These are phyloP conservation scores for Chrysanthemum seticuspe DNA, from an alignment of 129 eudicot genomes.

Conservation along the genomic window DNA sequence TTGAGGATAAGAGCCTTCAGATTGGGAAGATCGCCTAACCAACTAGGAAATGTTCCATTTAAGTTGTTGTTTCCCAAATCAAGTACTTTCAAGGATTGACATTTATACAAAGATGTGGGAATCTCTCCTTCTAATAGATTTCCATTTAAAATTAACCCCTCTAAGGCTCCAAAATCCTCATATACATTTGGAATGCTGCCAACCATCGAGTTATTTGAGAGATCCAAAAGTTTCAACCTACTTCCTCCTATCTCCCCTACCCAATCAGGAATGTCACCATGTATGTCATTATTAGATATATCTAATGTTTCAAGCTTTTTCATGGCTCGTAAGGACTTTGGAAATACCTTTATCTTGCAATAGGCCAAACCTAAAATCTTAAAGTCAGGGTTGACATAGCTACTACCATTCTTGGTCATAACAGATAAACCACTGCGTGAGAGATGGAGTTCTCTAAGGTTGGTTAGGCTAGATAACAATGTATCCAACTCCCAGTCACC, in stretches of 20 bases:
- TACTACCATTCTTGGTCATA: background rate
- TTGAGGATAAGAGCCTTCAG: too few species aligned
- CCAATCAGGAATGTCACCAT: background rate
- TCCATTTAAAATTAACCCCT: too few species aligned
- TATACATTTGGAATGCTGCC: too few species aligned
- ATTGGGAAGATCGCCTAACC: too few species aligned
- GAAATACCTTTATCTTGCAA: slow-evolving; percentile 12
- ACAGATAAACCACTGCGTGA: background rate
- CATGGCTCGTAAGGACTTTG: slow-evolving; percentile 1
- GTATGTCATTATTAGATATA: background rate
- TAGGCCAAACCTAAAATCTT: background rate
- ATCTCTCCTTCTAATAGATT: too few species aligned
- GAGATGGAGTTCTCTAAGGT: background rate
- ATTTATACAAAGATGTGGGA: too few species aligned
- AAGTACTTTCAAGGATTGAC: too few species aligned
- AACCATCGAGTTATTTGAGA: too few species aligned
- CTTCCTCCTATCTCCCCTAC: background rate
- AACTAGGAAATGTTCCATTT: too few species aligned
- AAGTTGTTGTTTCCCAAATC: too few species aligned
- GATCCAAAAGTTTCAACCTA: too few species aligned
- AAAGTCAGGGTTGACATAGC: slow-evolving; percentile 4
- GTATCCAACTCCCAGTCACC: slow-evolving; percentile 9
- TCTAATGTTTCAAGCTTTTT: background rate
- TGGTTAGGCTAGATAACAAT: slow-evolving; percentile 5
- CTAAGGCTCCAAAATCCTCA: too few species aligned